A percentile compares a stretch with the other conserved stretches of the same genome.
Evolutionary conservation across 306 rosid genomes (phyloP).

Genomic region (Fragaria nilgerrensis): DNA sequence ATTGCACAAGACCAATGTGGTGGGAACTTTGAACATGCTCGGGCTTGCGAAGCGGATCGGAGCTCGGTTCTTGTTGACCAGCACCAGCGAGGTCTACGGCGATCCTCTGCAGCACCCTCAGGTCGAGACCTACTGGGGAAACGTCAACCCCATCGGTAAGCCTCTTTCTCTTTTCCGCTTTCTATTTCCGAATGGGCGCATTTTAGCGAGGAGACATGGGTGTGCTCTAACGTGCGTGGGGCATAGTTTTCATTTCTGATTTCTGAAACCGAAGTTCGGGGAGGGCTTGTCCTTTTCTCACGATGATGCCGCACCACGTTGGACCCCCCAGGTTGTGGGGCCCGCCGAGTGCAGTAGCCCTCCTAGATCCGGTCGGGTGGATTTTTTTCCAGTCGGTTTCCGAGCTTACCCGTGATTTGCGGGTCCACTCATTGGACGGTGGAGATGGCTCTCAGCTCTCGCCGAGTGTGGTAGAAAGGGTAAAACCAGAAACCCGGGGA

Average conservation of each 20-base stretch:
- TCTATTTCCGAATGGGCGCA: constrained; percentile 10
- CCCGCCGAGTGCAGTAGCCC: constrained; percentile 9
- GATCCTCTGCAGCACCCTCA: constrained; percentile 99
- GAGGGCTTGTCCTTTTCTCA: constrained; percentile 2
- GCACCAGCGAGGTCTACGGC: constrained; percentile 97
- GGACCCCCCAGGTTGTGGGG: constrained; percentile 17
- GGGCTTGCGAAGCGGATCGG: constrained; percentile 92
- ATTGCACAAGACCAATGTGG: constrained; percentile 92
- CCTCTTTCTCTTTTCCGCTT: background rate
- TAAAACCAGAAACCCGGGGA: background rate
- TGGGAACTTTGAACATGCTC: constrained; percentile 93
- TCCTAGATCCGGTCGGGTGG: constrained; percentile 13
- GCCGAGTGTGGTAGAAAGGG: background rate
- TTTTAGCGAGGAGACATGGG: constrained; percentile 2
- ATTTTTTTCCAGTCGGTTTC: constrained; percentile 9
- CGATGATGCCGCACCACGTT: constrained; percentile 19
- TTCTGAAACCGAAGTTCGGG: background rate
- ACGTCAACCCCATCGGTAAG: constrained; percentile 95
- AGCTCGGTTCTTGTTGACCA: constrained; percentile 81
- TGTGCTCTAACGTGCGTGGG: constrained; percentile 10
- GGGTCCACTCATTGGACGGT: constrained; percentile 37
- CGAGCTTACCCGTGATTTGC: constrained; percentile 37
- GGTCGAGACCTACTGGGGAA: constrained; percentile 99
- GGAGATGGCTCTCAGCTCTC: background rate
- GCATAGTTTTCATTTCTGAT: background rate